phyloP scores from a whole-genome alignment of 2,329 filamentous ascomycete genomes.

The Fusarium tricinctum region DNA sequence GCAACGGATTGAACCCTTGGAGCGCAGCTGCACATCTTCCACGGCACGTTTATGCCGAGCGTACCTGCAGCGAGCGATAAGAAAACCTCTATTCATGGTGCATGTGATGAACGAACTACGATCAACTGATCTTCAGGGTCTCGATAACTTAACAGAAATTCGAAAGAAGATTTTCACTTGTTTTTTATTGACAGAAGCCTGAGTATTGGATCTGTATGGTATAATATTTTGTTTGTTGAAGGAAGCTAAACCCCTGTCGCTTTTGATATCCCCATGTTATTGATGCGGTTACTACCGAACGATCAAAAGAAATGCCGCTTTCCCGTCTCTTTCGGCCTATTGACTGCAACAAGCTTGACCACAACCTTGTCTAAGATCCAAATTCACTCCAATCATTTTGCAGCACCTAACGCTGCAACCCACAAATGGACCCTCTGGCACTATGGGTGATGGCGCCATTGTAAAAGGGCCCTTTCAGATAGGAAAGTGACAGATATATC shows the following conservation, averaged over 20 bases:
- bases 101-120: background rate
- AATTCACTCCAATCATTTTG: constrained; percentile 7
- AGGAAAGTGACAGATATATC: constrained; percentile 26
- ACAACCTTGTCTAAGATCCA: background rate
- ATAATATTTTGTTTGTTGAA: background rate
- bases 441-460: constrained; percentile 18
- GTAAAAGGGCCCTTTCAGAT: constrained; percentile 27
- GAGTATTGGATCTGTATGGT: background rate
- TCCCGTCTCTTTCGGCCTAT: background rate
- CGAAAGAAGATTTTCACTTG: background rate
- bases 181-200: background rate
- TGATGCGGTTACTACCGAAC: background rate
- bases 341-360: constrained; percentile 8
- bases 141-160: background rate
- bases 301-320: constrained; percentile 1
- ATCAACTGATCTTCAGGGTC: constrained; percentile 5
- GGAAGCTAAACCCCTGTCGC: background rate
- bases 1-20: background rate
- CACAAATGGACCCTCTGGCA: background rate
- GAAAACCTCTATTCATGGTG: background rate
- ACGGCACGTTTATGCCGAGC: constrained; percentile 22
- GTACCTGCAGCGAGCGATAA: constrained; percentile 10
- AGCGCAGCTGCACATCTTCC: background rate
- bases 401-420: background rate
- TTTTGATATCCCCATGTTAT: background rate